Percentiles rank a stretch among this genome's conserved stretches.
Evolutionary conservation across 306 rosid species (phyloP).

Genomic region (Quercus parvula): DNA sequence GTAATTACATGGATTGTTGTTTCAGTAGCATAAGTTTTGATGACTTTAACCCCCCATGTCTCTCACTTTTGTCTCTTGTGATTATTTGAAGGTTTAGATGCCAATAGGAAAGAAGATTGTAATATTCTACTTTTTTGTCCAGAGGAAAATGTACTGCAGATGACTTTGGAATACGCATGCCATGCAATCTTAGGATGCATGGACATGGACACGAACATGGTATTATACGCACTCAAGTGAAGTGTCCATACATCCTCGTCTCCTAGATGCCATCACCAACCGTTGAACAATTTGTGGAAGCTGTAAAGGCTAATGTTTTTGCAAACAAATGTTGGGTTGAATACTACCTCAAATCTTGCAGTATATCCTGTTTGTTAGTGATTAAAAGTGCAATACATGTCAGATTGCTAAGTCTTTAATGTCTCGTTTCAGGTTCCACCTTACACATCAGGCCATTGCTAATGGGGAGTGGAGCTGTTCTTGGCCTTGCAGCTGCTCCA

Average conservation of each 20-base stretch:
- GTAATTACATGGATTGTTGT: not conserved
- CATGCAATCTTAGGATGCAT: too few species aligned
- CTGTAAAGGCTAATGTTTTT: slow-evolving; percentile 78
- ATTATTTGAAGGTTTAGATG: slow-evolving; percentile 92
- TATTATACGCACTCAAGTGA: too few species aligned
- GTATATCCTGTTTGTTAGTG: not conserved
- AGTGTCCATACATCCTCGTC: too few species aligned
- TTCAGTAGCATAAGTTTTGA: not conserved
- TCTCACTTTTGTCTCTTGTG: slow-evolving; percentile 52
- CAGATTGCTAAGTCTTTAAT: slow-evolving; percentile 7
- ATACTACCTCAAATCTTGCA: not conserved
- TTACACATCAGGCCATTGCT: slow-evolving; percentile 89
- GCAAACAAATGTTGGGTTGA: slow-evolving; percentile 94
- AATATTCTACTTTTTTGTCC: slow-evolving; percentile 83
- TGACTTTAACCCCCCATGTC: not conserved
- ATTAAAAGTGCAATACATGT: not conserved
- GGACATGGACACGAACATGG: too few species aligned
- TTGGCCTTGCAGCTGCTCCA: slow-evolving; percentile 93
- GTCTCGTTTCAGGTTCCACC: slow-evolving; percentile 77
- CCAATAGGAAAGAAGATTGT: slow-evolving; percentile 72
- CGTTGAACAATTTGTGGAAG: slow-evolving; percentile 82
- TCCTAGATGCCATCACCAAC: slow-evolving; percentile 71
- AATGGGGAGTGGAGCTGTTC: slow-evolving; percentile 94
- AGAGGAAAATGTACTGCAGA: slow-evolving; percentile 76
- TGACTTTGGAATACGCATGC: slow-evolving; percentile 66